Evolutionary conservation across 1,139 yeast genomes (phyloP).

Genomic region (Candida freyschussii): DNA sequence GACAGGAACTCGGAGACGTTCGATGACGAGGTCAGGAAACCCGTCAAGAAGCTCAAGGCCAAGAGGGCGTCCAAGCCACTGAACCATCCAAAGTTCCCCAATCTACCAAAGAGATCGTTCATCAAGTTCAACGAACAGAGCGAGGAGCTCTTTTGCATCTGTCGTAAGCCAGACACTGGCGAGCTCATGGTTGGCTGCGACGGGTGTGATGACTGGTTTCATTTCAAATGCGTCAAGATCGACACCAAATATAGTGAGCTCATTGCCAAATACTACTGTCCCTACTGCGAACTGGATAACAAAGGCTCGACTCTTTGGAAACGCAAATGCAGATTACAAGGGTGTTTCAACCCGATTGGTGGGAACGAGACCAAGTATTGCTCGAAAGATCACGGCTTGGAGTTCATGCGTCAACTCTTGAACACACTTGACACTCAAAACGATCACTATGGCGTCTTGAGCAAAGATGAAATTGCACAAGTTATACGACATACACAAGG

Average conservation of each 20-base stretch:
- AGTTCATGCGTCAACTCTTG: conserved; percentile 39
- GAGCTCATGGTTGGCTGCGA: conserved; percentile 90
- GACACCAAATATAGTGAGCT: conserved; percentile 49
- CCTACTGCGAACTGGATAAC: conserved; percentile 59
- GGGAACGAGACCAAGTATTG: conserved; percentile 63
- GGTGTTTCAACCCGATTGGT: conserved; percentile 57
- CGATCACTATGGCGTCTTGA: conserved; percentile 19
- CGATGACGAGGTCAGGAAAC: too few relatives aligned
- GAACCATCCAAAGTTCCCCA: conserved; percentile 10
- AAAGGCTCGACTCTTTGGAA: conserved; percentile 57
- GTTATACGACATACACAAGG: conserved; percentile 27
- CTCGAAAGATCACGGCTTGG: conserved; percentile 62
- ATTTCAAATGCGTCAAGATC: conserved; percentile 70
- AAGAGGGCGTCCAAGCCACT: conserved; percentile 2
- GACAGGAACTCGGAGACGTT: too few relatives aligned
- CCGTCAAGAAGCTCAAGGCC: background rate
- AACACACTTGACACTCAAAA: conserved; percentile 9
- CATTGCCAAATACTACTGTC: conserved; percentile 67
- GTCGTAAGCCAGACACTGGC: conserved; percentile 76
- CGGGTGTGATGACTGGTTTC: conserved; percentile 95
- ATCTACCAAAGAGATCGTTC: conserved; percentile 12
- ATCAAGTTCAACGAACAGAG: conserved; percentile 29
- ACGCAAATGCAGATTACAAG: conserved; percentile 61
- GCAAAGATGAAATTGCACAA: conserved; percentile 21
- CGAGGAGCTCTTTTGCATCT: conserved; percentile 72